phyloP scores from a whole-genome alignment of 176 grass and related monocot genomes.

The Oryza brachyantha region DNA sequence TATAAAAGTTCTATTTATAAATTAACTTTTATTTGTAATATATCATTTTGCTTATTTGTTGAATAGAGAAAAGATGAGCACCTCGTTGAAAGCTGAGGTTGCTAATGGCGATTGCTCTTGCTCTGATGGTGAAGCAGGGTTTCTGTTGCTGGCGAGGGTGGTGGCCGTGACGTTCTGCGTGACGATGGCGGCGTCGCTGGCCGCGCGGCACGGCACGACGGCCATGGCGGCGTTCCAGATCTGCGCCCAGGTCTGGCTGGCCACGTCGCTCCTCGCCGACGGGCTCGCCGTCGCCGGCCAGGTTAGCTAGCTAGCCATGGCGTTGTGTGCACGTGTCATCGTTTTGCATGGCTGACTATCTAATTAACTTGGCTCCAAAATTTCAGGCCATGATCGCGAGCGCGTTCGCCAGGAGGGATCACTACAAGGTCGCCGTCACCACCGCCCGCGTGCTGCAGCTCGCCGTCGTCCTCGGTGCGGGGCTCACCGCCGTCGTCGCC shows the following conservation, averaged over 20 bases:
- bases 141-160: conserved; percentile 81
- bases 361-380: no score
- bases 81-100: no score
- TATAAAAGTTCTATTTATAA: no score
- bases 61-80: no score
- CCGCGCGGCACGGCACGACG: conserved; percentile 66
- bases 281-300: conserved; percentile 93
- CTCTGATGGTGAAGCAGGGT: conserved; percentile 53
- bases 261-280: conserved; percentile 92
- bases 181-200: conserved; percentile 82
- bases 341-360: not conserved
- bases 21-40: no score
- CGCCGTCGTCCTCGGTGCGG: conserved; percentile 63
- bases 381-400: conserved; percentile 81
- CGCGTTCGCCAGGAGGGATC: conserved; percentile 75
- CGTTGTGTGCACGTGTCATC: not conserved
- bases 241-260: conserved; percentile 86
- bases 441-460: conserved; percentile 76
- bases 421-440: conserved; percentile 48
- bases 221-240: conserved; percentile 94
- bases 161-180: conserved; percentile 98
- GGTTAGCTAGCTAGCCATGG: conserved; percentile 25
- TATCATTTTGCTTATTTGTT: no score
- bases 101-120: no score
- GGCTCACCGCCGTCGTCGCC: conserved; percentile 60